Percentiles rank a stretch among this genome's conserved stretches.
Evolutionary conservation across 208 protist species (phyloP).

Genomic region (Porcisia hertigi): DNA sequence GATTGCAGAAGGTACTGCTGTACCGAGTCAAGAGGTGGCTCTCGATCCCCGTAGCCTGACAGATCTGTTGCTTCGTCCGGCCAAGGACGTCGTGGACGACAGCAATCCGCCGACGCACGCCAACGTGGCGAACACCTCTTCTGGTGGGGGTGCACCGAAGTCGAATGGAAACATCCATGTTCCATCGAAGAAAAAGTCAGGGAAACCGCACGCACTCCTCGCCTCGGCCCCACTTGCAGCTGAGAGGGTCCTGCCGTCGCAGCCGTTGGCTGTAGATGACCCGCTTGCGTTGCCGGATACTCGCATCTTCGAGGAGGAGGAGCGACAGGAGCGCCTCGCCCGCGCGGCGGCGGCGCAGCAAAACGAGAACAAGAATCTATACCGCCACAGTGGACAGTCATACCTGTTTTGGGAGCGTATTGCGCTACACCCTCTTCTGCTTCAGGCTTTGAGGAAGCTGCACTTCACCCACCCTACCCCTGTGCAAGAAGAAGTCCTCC

Average conservation of each 20-base stretch:
- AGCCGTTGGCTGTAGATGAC: slow-evolving; percentile 44
- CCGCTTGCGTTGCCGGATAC: slow-evolving; percentile 51
- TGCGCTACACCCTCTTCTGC: slow-evolving; percentile 65
- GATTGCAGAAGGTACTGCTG: slow-evolving; percentile 61
- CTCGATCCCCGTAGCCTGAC: slow-evolving; percentile 81
- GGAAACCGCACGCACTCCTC: not conserved
- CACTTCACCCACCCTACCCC: slow-evolving; percentile 86
- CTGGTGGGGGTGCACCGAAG: not conserved
- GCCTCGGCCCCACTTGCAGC: slow-evolving; percentile 14
- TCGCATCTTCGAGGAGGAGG: slow-evolving; percentile 32
- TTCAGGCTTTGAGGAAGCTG: slow-evolving; percentile 67
- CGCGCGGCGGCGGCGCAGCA: slow-evolving; percentile 18
- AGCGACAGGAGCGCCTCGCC: slow-evolving; percentile 28
- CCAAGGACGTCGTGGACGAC: not conserved
- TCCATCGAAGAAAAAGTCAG: not conserved
- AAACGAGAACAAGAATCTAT: slow-evolving; percentile 70
- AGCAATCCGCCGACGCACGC: not conserved
- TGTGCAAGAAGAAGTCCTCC: slow-evolving; percentile 84
- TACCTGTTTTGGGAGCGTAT: slow-evolving; percentile 87
- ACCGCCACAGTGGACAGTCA: slow-evolving; percentile 69
- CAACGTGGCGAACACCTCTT: not conserved
- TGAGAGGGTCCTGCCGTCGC: slow-evolving; percentile 34
- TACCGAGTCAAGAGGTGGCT: slow-evolving; percentile 52
- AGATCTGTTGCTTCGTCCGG: slow-evolving; percentile 56
- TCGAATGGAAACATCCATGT: not conserved